Evolutionary conservation across 257 asterid genomes (phyloP).

Genomic region (Leonotis leonurus): DNA sequence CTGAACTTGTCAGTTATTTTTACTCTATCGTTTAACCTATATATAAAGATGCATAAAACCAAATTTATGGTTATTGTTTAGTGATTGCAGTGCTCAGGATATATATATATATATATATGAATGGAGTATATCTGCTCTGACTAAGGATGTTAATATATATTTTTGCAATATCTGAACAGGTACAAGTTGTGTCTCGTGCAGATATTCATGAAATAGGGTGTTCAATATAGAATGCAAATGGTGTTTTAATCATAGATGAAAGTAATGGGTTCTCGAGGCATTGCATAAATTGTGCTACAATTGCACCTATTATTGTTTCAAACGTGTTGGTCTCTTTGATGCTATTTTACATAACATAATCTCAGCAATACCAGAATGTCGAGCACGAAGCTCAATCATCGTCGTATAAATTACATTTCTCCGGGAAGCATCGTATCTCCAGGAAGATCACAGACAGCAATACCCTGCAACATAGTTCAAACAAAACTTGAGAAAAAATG

Average conservation of each 20-base stretch:
- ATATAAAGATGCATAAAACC: not conserved
- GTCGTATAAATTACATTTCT: constrained; percentile 45
- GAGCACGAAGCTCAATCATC: not conserved
- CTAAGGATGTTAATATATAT: not conserved
- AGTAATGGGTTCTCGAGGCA: not conserved
- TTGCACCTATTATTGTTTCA: constrained; percentile 14
- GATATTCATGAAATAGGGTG: too few relatives aligned
- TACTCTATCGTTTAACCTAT: not conserved
- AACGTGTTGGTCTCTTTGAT: not conserved
- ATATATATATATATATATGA: not conserved
- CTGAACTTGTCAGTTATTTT: not conserved
- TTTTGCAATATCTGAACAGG: not conserved
- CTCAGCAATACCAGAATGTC: not conserved
- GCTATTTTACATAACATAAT: constrained; percentile 2
- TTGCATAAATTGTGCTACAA: constrained; percentile 12
- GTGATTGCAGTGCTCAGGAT: not conserved
- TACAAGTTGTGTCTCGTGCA: not conserved
- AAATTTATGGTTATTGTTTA: not conserved
- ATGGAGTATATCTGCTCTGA: not conserved
- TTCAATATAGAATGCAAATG: not conserved
- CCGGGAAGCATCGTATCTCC: constrained; percentile 98
- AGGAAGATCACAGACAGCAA: constrained; percentile 92
- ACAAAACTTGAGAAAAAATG: not conserved
- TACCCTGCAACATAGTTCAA: constrained; percentile 32
- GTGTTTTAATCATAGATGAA: not conserved